These are phyloP conservation scores for Brassica carinata DNA, from an alignment of 345 rosid species.

Conservation along the genomic window DNA sequence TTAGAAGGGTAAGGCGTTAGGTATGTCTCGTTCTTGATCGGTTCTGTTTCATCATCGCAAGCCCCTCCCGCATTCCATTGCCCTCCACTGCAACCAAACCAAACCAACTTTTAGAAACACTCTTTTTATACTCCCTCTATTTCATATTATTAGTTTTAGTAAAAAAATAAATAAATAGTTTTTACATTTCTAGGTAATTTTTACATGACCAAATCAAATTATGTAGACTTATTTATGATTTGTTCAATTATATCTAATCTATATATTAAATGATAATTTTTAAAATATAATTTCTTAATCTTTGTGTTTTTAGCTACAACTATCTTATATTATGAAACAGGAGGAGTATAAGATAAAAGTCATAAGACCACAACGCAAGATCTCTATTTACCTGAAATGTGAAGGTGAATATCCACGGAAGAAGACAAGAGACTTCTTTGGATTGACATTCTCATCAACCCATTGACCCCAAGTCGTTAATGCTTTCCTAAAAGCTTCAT, in stretches of 20 bases:
- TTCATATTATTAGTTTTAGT: no score
- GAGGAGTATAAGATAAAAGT: neutral
- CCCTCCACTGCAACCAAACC: conserved; percentile 67
- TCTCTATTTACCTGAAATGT: conserved; percentile 78
- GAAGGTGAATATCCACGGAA: conserved; percentile 92
- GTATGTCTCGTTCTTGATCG: conserved; percentile 77
- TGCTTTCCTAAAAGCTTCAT: conserved; percentile 89
- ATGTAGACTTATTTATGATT: no score
- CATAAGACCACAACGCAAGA: neutral
- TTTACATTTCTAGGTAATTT: no score
- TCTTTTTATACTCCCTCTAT: no score
- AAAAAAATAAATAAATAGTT: no score
- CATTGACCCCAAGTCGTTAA: conserved; percentile 90
- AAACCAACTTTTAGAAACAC: neutral
- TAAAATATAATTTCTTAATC: no score
- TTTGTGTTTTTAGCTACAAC: no score
- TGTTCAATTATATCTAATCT: no score
- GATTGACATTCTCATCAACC: conserved; percentile 81
- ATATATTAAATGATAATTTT: no score
- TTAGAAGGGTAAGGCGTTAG: conserved; percentile 66
- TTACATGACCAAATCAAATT: no score
- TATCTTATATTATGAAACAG: no score
- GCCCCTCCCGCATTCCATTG: conserved; percentile 99
- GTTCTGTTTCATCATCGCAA: conserved; percentile 80
- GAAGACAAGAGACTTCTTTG: conserved; percentile 64